Percentiles rank a stretch among this genome's conserved stretches.
phyloP scores from a whole-genome alignment of 257 asterid species.

The Gentiana macrophylla region DNA sequence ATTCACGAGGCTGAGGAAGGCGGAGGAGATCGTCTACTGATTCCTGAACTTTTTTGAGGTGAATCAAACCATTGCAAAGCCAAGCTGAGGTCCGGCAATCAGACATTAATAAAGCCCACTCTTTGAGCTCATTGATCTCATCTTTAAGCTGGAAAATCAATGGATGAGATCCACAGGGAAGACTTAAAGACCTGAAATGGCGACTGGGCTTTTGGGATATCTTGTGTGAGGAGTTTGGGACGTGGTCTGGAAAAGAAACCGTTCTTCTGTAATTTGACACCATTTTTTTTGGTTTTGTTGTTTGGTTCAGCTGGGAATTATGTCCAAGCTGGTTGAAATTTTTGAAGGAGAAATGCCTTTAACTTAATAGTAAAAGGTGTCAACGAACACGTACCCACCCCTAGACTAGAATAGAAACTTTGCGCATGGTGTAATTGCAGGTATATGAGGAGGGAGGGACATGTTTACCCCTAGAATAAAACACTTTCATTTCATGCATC shows the following conservation, averaged over 20 bases:
- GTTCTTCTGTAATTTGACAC: constrained; percentile 69
- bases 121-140: constrained; percentile 30
- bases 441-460: too few species aligned
- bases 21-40: constrained; percentile 73
- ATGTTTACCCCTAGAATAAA: too few species aligned
- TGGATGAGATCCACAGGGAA: constrained; percentile 74
- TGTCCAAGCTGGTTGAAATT: too few species aligned
- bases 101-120: constrained; percentile 26
- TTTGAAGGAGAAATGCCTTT: too few species aligned
- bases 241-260: constrained; percentile 62
- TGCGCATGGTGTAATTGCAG: too few species aligned
- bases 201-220: constrained; percentile 26
- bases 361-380: too few species aligned
- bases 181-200: constrained; percentile 75
- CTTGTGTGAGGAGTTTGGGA: constrained; percentile 4
- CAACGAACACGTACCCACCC: too few species aligned
- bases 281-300: constrained; percentile 38
- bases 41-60: constrained; percentile 54
- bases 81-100: constrained; percentile 30
- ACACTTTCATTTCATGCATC: too few species aligned
- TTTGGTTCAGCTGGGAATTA: background rate
- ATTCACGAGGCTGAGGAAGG: constrained; percentile 69
- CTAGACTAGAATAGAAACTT: too few species aligned
- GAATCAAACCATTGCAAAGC: constrained; percentile 49
- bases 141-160: constrained; percentile 53